Evolutionary conservation across 495 filamentous ascomycete genomes (phyloP).

Genomic region (Podospora anserina): DNA sequence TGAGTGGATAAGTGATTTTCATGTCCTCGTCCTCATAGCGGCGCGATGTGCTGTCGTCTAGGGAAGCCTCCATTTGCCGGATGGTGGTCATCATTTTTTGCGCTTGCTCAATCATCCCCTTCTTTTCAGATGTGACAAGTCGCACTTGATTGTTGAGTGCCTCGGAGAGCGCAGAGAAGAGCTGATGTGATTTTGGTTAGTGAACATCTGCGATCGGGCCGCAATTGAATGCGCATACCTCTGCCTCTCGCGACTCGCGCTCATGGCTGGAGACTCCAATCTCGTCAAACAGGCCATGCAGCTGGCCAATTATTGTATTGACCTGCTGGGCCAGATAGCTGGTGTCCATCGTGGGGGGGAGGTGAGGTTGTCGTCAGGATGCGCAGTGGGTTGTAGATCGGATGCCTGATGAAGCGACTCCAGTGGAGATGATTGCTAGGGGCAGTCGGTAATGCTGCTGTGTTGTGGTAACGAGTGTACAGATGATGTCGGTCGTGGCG

Average conservation of each 20-base stretch:
- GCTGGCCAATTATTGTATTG: conserved; percentile 81
- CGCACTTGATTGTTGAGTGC: conserved; percentile 81
- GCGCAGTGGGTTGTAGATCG: conserved; percentile 4
- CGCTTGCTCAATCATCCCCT: conserved; percentile 81
- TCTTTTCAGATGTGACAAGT: conserved; percentile 78
- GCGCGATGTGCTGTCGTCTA: conserved; percentile 69
- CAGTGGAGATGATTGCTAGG: background rate
- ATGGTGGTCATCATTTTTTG: conserved; percentile 78
- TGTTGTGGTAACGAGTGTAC: conserved; percentile 19
- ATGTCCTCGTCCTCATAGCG: conserved; percentile 56
- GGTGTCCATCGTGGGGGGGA: conserved; percentile 69
- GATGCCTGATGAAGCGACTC: conserved; percentile 7
- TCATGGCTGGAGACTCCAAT: conserved; percentile 90
- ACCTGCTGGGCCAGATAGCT: conserved; percentile 90
- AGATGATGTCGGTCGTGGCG: conserved; percentile 22
- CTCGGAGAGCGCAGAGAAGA: conserved; percentile 83
- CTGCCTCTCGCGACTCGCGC: conserved; percentile 78
- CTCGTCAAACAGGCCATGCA: conserved; percentile 93
- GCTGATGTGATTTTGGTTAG: conserved; percentile 44
- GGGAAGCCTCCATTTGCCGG: conserved; percentile 86
- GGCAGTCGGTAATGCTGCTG: conserved; percentile 9
- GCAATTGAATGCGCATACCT: conserved; percentile 50
- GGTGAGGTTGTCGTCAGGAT: background rate
- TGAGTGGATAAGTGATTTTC: conserved; percentile 74
- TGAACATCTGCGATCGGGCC: conserved; percentile 1